A percentile compares a stretch with the other conserved stretches of the same genome.
Evolutionary conservation across 2,329 filamentous ascomycete genomes (phyloP).

Genomic region (Neodidymelliopsis sp.): DNA sequence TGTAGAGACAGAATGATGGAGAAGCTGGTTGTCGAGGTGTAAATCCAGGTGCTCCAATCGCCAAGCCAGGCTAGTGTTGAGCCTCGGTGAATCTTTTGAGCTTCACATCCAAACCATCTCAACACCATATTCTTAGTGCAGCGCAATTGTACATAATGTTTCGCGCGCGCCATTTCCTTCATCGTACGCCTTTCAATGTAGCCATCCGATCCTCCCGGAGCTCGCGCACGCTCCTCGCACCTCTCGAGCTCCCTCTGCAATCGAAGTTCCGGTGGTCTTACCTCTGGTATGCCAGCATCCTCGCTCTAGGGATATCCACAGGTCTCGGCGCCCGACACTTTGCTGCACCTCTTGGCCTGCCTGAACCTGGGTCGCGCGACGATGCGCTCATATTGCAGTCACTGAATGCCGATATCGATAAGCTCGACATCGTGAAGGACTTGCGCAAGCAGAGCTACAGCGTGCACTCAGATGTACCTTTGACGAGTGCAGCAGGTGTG

Average conservation of each 20-base stretch:
- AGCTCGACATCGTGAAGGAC: constrained; percentile 42
- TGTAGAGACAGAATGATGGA: not conserved
- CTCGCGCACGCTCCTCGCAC: not conserved
- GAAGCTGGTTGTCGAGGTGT: not conserved
- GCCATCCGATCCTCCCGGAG: constrained; percentile 3
- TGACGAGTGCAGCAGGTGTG: constrained; percentile 24
- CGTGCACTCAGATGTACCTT: constrained; percentile 32
- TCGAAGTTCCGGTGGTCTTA: constrained; percentile 39
- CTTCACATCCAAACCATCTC: constrained; percentile 6
- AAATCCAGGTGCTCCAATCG: not conserved
- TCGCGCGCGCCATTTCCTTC: constrained; percentile 26
- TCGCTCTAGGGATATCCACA: constrained; percentile 33
- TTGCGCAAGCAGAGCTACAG: constrained; percentile 40
- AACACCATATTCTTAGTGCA: constrained; percentile 5
- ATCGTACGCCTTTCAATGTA: constrained; percentile 13
- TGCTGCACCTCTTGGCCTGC: constrained; percentile 34
- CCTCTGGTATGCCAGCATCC: constrained; percentile 42
- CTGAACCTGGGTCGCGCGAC: constrained; percentile 36
- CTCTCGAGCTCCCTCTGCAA: constrained; percentile 26
- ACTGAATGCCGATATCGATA: constrained; percentile 37
- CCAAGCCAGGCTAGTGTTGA: constrained; percentile 34
- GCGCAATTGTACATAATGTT: constrained; percentile 28
- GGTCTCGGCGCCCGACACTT: constrained; percentile 38
- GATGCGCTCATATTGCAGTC: constrained; percentile 39
- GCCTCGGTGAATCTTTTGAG: constrained; percentile 32